Evolutionary conservation across 2,329 filamentous ascomycete species (phyloP), one percentile per base, ranked within the genome.

Genomic region (Pezicula radicicola): DNA sequence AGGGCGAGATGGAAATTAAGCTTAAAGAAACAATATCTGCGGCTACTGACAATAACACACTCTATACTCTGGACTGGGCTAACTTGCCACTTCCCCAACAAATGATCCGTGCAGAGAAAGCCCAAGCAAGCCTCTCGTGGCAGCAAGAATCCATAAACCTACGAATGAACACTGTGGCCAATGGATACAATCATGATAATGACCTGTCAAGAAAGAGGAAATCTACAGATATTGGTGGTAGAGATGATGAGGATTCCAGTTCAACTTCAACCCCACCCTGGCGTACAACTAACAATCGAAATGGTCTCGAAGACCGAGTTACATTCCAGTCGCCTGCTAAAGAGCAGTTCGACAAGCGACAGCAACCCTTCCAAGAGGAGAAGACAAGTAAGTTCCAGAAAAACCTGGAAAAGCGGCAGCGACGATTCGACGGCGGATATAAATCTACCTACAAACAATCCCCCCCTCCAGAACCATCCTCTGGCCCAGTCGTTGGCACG

Each of bases 311-410:
- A 74, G 86, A 91, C 66, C 90, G 91, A 62, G 80, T 93, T 66
- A 85, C 86, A 21, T 57, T 55, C 44, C 56, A 51, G 21, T 85
- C 49, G 13, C 30, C 46, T 13, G 25, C 56, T 21, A 48, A 54
- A 27, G 66, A 67, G 51, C 67, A 68, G 50, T 66, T 65, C 56
- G 70, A 76, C 51, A 75, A 79, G 68, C 70, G 72, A 56, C 66
- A 73, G 60, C 71, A 74, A 67, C 68, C 76, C 59, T 68, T 70
- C 52, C 69, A 71, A 60, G 71, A 77, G 66, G 75, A 78, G 62
- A 63, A 69, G 70, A 69, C 80, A 78, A 95, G 90, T 94, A 96
- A 96, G 89, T 94, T 87, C 70, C 84, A 89, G 73, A 88, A 87
- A 75, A 84, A 85, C 69, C 80, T 90, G 74, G 92, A 97, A 72